Percentiles rank a stretch among this genome's conserved stretches.
Conservation (phyloP, 345 rosid genomes). For the Linum tenue region DNA sequence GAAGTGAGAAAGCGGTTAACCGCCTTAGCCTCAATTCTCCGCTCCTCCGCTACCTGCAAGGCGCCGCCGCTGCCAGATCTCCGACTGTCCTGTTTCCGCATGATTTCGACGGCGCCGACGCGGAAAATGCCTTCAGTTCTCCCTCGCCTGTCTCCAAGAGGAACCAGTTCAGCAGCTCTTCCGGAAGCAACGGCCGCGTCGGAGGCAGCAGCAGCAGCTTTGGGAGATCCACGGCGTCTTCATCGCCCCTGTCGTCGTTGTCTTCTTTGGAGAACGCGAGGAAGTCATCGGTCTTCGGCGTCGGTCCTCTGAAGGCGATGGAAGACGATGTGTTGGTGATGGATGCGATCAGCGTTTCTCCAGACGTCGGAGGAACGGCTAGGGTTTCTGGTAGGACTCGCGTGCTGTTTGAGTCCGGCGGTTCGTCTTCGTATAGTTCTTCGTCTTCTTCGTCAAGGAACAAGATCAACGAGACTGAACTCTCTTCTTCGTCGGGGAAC, state of each 20-base stretch:
- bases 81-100: not conserved
- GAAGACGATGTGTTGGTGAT: conserved; percentile 50
- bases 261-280: conserved; percentile 5
- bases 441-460: not conserved
- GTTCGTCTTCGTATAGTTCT: conserved; percentile 11
- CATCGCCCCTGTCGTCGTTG: conserved; percentile 27
- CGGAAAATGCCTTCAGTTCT: not conserved
- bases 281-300: not conserved
- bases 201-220: not conserved
- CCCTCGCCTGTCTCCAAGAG: not conserved
- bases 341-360: conserved; percentile 49
- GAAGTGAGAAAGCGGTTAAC: not conserved
- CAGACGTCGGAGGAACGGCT: conserved; percentile 10
- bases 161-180: not conserved
- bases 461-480: not conserved
- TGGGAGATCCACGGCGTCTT: conserved; percentile 13
- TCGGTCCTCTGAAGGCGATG: conserved; percentile 1
- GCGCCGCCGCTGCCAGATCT: not conserved
- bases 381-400: conserved; percentile 9
- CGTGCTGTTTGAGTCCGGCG: conserved; percentile 8
- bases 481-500: conserved; percentile 10
- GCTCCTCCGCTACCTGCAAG: not conserved
- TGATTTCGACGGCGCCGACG: not conserved
- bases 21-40: not conserved
- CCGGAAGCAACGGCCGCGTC: not conserved